Evolutionary conservation across 73 alveolate genomes (phyloP).

Genomic region (Paramecium biaurelia): DNA sequence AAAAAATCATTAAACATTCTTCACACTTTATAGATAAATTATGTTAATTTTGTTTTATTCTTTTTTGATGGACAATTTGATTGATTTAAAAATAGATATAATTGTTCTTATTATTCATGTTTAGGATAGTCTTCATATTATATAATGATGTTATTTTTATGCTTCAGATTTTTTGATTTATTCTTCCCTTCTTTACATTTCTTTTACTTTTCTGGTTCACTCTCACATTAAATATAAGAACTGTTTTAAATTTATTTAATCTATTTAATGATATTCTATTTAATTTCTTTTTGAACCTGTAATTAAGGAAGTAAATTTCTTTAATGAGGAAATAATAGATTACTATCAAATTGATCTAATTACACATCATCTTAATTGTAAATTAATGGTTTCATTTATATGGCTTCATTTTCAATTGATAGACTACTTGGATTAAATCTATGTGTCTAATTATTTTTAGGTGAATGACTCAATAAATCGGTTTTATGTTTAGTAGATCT

Average conservation of each 20-base stretch:
- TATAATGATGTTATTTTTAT: not conserved
- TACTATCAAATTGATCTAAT: not conserved
- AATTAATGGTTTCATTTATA: not conserved
- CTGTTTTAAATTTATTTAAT: not conserved
- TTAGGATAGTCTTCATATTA: constrained; percentile 9
- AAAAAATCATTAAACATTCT: not conserved
- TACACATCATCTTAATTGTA: not conserved
- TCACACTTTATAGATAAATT: not conserved
- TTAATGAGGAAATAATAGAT: not conserved
- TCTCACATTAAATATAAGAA: not conserved
- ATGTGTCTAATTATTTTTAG: not conserved
- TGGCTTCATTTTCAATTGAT: not conserved
- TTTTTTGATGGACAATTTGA: not conserved
- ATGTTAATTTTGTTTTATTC: not conserved
- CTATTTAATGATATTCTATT: not conserved
- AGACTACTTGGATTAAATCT: not conserved
- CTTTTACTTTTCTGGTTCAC: not conserved
- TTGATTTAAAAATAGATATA: not conserved
- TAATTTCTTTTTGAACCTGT: not conserved
- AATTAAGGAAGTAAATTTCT: not conserved
- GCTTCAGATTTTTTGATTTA: not conserved
- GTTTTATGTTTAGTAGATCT: not conserved
- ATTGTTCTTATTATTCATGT: not conserved
- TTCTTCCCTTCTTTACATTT: not conserved
- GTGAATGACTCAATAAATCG: not conserved